phyloP scores from a whole-genome alignment of 768 basidiomycete genomes.

The Mycena venus region DNA sequence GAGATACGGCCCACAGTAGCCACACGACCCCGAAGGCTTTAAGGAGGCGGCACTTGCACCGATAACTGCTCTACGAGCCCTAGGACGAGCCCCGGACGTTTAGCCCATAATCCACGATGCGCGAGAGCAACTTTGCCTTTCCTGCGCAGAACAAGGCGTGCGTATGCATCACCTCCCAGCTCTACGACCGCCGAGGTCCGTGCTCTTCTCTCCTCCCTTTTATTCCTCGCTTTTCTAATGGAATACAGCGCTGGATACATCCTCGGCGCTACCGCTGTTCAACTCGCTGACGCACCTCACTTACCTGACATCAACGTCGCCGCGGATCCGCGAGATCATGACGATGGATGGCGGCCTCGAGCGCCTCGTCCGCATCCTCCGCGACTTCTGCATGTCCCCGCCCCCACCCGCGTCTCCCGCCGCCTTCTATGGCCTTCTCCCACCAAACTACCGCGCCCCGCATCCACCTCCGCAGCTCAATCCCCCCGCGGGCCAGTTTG shows the following conservation, averaged over 20 bases:
- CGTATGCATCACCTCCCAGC: slow-evolving; percentile 93
- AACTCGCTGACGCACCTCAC: slow-evolving; percentile 97
- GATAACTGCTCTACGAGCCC: slow-evolving; percentile 5
- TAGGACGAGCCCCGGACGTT: background rate
- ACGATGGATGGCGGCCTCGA: slow-evolving; percentile 98
- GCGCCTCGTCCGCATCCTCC: slow-evolving; percentile 91
- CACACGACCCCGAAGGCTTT: background rate
- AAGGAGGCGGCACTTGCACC: background rate
- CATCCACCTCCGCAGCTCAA: slow-evolving; percentile 74
- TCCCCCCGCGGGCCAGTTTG: slow-evolving; percentile 67
- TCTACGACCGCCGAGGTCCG: slow-evolving; percentile 95
- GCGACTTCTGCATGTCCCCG: slow-evolving; percentile 88
- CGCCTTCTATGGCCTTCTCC: slow-evolving; percentile 81
- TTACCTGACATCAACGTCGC: slow-evolving; percentile 97
- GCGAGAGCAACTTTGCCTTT: slow-evolving; percentile 96
- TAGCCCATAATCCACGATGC: slow-evolving; percentile 65
- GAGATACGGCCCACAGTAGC: background rate
- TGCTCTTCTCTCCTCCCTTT: slow-evolving; percentile 22
- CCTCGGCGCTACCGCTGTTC: slow-evolving; percentile 77
- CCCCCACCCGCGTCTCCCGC: slow-evolving; percentile 86
- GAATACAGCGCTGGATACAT: slow-evolving; percentile 63
- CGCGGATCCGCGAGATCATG: slow-evolving; percentile 98
- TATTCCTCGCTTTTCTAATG: background rate
- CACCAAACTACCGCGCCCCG: slow-evolving; percentile 69
- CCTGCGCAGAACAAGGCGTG: slow-evolving; percentile 95